Evolutionary conservation across 2,329 filamentous ascomycete species (phyloP).

Genomic region (Fusarium nematophilum): DNA sequence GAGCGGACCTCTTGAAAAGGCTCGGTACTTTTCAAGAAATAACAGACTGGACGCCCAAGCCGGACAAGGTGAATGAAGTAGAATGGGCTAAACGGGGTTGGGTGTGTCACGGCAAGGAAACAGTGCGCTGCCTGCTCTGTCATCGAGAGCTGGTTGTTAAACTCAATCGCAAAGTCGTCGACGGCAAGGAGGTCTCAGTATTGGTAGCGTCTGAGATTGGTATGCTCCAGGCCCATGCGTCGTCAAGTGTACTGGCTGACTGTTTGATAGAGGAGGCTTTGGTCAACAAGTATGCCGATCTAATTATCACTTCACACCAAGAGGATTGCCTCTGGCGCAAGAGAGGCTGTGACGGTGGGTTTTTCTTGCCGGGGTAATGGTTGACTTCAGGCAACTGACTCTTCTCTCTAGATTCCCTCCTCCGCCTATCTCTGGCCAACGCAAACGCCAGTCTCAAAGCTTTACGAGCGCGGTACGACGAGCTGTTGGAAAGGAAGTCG

Average conservation of each 20-base stretch:
- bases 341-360: constrained; percentile 84
- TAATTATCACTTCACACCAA: constrained; percentile 80
- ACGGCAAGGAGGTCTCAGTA: constrained; percentile 65
- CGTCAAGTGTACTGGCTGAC: constrained; percentile 33
- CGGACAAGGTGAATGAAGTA: constrained; percentile 85
- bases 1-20: constrained; percentile 81
- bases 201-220: constrained; percentile 70
- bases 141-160: constrained; percentile 86
- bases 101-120: constrained; percentile 85
- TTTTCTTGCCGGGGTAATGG: no score
- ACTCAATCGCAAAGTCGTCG: constrained; percentile 70
- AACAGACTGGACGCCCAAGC: constrained; percentile 94
- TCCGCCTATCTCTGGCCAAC: constrained; percentile 73
- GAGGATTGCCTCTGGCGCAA: constrained; percentile 88
- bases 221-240: constrained; percentile 30
- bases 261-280: constrained; percentile 67
- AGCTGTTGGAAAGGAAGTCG: constrained; percentile 64
- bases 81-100: constrained; percentile 96
- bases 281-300: constrained; percentile 78
- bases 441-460: constrained; percentile 66
- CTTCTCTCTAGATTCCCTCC: constrained; percentile 62
- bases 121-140: constrained; percentile 87
- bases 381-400: constrained; percentile 38
- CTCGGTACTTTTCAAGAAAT: constrained; percentile 91
- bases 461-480: constrained; percentile 73